A percentile compares a stretch with the other conserved stretches of the same genome.
Evolutionary conservation across 108 stramenopile species (phyloP).

Genomic region (Cylindrotheca closterium): DNA sequence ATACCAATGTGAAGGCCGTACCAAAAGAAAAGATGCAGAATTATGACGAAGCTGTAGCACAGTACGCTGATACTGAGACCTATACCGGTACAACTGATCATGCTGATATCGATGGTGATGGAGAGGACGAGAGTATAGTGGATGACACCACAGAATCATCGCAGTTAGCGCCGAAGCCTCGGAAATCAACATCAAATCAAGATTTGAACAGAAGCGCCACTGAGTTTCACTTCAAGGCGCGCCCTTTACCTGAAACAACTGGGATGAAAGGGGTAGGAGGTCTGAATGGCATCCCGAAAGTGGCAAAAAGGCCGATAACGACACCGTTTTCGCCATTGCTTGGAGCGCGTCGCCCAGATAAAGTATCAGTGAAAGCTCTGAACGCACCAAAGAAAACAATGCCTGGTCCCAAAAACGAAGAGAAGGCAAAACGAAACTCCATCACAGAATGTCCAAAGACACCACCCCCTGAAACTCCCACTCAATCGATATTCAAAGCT

Average conservation of each 20-base stretch:
- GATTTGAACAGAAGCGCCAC: neutral
- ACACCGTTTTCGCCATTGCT: conserved; percentile 47
- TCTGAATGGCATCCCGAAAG: conserved; percentile 40
- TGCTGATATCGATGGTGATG: neutral
- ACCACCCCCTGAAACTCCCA: neutral
- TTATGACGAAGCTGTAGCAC: neutral
- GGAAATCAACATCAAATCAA: neutral
- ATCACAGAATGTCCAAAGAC: neutral
- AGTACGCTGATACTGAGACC: neutral
- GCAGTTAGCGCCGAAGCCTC: no score
- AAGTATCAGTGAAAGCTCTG: conserved; percentile 21
- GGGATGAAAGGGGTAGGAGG: conserved; percentile 24
- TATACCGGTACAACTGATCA: neutral
- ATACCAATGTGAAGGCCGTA: neutral
- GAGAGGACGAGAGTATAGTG: no score
- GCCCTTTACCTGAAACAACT: conserved; percentile 25
- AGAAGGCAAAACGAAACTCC: neutral
- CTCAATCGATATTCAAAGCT: conserved; percentile 26
- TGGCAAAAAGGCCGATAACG: conserved; percentile 52
- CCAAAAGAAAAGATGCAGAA: neutral
- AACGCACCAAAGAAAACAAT: neutral
- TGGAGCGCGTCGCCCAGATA: conserved; percentile 13
- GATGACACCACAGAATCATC: no score
- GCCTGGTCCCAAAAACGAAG: neutral
- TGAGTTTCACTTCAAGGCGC: conserved; percentile 28